These are phyloP conservation scores for Sanghuangporus sanghuang DNA, from an alignment of 1,284 basidiomycete species.

Conservation along the genomic window DNA sequence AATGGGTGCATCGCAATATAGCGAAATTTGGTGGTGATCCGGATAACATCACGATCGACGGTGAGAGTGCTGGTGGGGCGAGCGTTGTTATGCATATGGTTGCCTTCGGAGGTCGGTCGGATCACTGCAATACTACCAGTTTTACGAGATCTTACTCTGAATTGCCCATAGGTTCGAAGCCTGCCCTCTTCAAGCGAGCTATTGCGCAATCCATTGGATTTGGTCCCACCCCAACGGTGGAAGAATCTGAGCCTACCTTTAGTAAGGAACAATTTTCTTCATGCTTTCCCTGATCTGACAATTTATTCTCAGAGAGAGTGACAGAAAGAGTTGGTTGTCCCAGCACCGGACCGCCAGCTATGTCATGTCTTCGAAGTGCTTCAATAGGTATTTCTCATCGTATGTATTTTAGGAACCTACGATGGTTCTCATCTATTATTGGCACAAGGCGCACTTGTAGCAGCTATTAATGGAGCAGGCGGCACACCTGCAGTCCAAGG, in stretches of 20 bases:
- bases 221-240: slow-evolving; percentile 31
- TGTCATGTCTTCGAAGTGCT: slow-evolving; percentile 36
- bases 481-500: neutral
- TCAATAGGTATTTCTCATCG: slow-evolving; percentile 29
- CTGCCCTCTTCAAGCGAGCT: slow-evolving; percentile 34
- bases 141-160: slow-evolving; percentile 7
- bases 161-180: slow-evolving; percentile 28
- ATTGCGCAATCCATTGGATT: slow-evolving; percentile 41
- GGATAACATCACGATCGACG: slow-evolving; percentile 35
- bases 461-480: slow-evolving; percentile 35
- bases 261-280: slow-evolving; percentile 21
- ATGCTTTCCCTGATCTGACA: neutral
- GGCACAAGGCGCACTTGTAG: slow-evolving; percentile 30
- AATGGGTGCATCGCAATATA: slow-evolving; percentile 44
- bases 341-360: slow-evolving; percentile 23
- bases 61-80: slow-evolving; percentile 42
- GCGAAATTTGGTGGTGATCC: slow-evolving; percentile 39
- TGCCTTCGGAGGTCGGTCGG: slow-evolving; percentile 34
- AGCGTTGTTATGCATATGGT: slow-evolving; percentile 39
- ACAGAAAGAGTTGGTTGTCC: slow-evolving; percentile 32
- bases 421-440: neutral
- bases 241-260: slow-evolving; percentile 30
- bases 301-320: slow-evolving; percentile 26
- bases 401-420: neutral
- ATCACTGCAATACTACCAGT: neutral